phyloP scores from a whole-genome alignment of 176 grass and related monocot species.

The Aegilops umbellulata region DNA sequence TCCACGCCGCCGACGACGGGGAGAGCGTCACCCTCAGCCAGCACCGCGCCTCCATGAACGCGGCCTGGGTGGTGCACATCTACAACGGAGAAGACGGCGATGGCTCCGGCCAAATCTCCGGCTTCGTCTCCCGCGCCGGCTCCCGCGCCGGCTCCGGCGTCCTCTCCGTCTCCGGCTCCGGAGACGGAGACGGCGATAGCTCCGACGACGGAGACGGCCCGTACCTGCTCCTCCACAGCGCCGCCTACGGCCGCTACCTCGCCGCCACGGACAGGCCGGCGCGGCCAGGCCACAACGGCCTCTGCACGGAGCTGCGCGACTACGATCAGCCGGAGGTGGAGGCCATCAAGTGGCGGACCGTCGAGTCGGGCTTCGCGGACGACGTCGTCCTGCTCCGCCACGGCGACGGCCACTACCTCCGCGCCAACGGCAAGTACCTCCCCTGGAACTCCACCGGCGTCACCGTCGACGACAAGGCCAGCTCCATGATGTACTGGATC shows the following conservation, averaged over 20 bases:
- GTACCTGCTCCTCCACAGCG: not conserved
- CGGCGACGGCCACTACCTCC: not conserved
- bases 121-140: no score
- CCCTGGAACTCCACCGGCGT: not conserved
- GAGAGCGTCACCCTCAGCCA: no score
- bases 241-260: slow-evolving; percentile 28
- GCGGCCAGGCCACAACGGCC: not conserved
- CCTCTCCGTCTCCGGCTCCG: no score
- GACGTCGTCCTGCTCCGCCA: not conserved
- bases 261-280: not conserved
- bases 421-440: slow-evolving; percentile 1
- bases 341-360: not conserved
- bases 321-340: not conserved
- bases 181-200: not conserved
- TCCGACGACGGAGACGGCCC: not conserved
- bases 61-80: no score
- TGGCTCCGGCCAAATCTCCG: no score
- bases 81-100: no score
- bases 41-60: no score
- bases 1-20: no score
- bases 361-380: not conserved
- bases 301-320: not conserved
- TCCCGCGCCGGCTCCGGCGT: no score
- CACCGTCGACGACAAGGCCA: not conserved
- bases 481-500: not conserved